phyloP scores from a whole-genome alignment of 345 rosid genomes.

The Kandelia obovata region DNA sequence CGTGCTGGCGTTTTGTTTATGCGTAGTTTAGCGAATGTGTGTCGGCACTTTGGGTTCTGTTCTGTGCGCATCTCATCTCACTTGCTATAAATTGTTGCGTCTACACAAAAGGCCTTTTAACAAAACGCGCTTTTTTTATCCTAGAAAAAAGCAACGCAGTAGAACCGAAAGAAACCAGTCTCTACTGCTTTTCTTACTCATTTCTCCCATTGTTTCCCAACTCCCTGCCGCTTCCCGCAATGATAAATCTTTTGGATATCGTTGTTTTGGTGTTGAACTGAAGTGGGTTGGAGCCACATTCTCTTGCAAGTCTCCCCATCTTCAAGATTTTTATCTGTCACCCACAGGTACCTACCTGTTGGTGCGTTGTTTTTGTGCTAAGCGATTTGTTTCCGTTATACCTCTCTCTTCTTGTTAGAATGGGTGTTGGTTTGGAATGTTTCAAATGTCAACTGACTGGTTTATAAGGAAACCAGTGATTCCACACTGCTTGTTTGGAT shows the following conservation, averaged over 20 bases:
- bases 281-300: slow-evolving; percentile 25
- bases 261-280: slow-evolving; percentile 12
- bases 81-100: too few species aligned
- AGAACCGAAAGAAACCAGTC: neutral
- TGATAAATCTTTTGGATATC: neutral
- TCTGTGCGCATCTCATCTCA: neutral
- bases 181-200: neutral
- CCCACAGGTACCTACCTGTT: too few species aligned
- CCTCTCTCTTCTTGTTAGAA: neutral
- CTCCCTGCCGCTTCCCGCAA: too few species aligned
- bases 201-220: neutral
- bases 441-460: neutral
- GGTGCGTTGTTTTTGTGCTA: neutral
- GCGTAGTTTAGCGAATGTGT: slow-evolving; percentile 31
- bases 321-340: neutral
- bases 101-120: slow-evolving; percentile 10
- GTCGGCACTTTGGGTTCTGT: slow-evolving; percentile 53
- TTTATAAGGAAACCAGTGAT: neutral
- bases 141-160: too few species aligned
- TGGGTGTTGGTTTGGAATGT: too few species aligned
- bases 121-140: slow-evolving; percentile 9
- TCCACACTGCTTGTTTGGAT: neutral
- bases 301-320: slow-evolving; percentile 5
- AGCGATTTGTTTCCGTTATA: neutral
- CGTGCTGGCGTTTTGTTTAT: too few species aligned